These are phyloP conservation scores for Nigrospora sphaerica DNA, from an alignment of 2,329 filamentous ascomycete genomes.

Conservation along the genomic window DNA sequence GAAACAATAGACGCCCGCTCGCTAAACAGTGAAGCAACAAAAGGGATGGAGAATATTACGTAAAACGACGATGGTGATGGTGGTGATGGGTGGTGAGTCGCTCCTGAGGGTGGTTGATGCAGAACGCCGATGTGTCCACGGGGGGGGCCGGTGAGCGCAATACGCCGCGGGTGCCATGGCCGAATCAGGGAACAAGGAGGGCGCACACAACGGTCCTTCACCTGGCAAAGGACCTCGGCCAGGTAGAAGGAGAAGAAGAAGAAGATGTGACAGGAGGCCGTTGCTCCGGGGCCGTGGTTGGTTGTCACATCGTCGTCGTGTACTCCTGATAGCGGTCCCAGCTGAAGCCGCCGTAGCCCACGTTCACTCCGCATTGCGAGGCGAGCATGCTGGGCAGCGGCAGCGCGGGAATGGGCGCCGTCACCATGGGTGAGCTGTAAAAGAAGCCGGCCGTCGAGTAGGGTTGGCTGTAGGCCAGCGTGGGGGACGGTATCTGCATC, in stretches of 20 bases:
- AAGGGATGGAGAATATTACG: conserved; percentile 7
- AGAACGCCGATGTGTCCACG: conserved; percentile 20
- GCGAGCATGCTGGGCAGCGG: conserved; percentile 83
- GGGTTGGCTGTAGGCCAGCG: conserved; percentile 73
- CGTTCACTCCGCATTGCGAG: conserved; percentile 74
- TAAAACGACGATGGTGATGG: neutral
- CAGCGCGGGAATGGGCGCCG: conserved; percentile 66
- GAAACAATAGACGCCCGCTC: conserved; percentile 32
- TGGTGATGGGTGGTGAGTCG: conserved; percentile 13
- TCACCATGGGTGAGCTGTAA: conserved; percentile 72
- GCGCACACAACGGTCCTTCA: neutral
- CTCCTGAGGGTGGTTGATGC: conserved; percentile 27
- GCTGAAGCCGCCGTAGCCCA: conserved; percentile 71
- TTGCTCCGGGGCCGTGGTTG: conserved; percentile 39
- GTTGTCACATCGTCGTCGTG: conserved; percentile 78
- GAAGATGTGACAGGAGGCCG: conserved; percentile 41
- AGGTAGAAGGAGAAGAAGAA: conserved; percentile 3
- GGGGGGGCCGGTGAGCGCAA: conserved; percentile 11
- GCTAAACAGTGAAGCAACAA: conserved; percentile 22
- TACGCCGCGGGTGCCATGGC: conserved; percentile 14
- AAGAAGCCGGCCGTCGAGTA: conserved; percentile 67
- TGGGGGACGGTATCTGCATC: conserved; percentile 61
- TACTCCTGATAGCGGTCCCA: conserved; percentile 86
- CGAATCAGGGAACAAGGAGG: conserved; percentile 11
- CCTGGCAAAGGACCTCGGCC: neutral